Base-by-base conservation (phyloP, 371 early-diverging fungal species). In the Mortierella sp. region DNA sequence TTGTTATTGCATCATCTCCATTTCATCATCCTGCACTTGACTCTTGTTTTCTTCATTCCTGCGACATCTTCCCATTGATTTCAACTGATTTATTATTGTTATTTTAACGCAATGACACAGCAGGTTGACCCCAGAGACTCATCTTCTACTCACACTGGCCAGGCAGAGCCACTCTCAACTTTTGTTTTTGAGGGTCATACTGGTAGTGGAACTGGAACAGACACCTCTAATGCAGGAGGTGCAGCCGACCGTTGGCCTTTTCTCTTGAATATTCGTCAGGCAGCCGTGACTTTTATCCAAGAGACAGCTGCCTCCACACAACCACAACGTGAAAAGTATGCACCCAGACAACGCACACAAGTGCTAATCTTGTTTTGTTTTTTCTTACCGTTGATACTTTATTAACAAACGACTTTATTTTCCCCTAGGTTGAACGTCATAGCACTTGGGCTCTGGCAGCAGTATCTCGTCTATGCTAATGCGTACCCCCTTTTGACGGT, bases 311-410 rank as follows among this genome's bases (percentile, higher is more conserved):
- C 83, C 26, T 37, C 62, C 35, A 30, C 76, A 2, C 51, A 49
- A 4, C 83, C 83, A 10, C 55, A 70, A 4, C 83, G 73, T 37
- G 65, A 75, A 18, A 81, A 70, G 83, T 78, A 78, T n/a, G 65
- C 16, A 35, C 35, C 40, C 12, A 37, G 30, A 30, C 4, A 40
- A 65, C 10, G 40, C 30, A 39, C 37, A 26, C 12, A 3, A 49
- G 8, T 39, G 16, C 24, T 30, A 30, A n/a, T n/a, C 37, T 54
- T 52, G 1, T 16, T 45, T n/a, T 30, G 1, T 45, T 55, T 9
- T 30, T 26, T 22, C 28, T n/a, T 35, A 5, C n/a, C 18, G n/a
- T 22, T 8, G n/a, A 20, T 8, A n/a, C 8, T 18, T n/a, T 62
- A 40, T 18, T 32, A 6, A 14, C 45, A 16, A 49, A 39, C 11